Evolutionary conservation across 345 rosid species (phyloP).

Genomic region (Eucalyptus guilfoylei): DNA sequence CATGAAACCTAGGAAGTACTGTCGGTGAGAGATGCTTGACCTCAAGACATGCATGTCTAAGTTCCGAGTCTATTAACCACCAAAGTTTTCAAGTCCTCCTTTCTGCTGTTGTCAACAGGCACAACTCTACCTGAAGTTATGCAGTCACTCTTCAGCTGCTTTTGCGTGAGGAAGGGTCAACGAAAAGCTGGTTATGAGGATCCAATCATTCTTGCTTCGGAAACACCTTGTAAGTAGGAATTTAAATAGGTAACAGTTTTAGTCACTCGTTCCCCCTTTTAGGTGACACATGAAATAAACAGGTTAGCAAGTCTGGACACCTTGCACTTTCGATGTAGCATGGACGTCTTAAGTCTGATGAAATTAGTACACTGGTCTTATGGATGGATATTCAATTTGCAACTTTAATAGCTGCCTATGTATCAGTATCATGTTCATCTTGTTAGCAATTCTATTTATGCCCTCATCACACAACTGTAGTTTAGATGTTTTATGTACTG

Average conservation of each 20-base stretch:
- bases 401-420: background rate
- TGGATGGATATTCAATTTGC: background rate
- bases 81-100: background rate
- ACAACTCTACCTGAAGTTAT: slow-evolving; percentile 1
- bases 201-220: slow-evolving; percentile 51
- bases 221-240: slow-evolving; percentile 65
- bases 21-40: background rate
- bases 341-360: background rate
- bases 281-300: background rate
- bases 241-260: background rate
- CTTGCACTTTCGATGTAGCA: background rate
- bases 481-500: background rate
- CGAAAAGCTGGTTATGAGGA: slow-evolving; percentile 29
- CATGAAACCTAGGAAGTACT: background rate
- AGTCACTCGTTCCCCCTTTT: background rate
- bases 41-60: background rate
- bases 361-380: background rate
- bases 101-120: background rate
- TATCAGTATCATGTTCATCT: background rate
- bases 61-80: background rate
- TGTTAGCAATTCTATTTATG: background rate
- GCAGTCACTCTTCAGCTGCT: slow-evolving; percentile 38
- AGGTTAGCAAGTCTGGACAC: background rate
- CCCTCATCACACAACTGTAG: background rate
- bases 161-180: slow-evolving; percentile 23